Conservation (phyloP, 176 grass and related monocot species). For the Stipa capillata region DNA sequence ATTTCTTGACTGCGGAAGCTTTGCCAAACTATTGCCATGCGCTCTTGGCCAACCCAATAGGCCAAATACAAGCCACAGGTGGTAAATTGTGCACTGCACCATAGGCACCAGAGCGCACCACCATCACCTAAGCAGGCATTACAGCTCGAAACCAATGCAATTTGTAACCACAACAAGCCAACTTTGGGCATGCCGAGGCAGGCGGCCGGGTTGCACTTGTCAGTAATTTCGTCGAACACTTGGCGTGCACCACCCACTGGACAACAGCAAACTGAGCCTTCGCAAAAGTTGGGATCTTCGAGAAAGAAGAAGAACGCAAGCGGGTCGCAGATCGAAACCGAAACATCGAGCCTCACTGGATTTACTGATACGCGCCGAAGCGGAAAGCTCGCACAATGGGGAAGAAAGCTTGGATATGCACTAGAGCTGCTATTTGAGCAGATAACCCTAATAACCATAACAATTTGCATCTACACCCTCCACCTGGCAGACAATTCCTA, state of each 20-base stretch:
- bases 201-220: neutral
- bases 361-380: neutral
- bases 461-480: no score
- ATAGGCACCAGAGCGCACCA: neutral
- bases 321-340: neutral
- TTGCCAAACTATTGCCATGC: neutral
- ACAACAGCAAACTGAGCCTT: neutral
- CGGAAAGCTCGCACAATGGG: neutral
- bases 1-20: neutral
- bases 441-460: neutral
- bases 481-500: neutral
- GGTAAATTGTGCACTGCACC: neutral
- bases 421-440: neutral
- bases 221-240: constrained; percentile 31
- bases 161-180: neutral
- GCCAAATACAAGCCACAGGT: neutral
- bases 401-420: neutral
- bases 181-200: neutral
- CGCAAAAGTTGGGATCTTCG: neutral
- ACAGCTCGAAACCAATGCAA: no score
- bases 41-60: neutral
- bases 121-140: neutral
- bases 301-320: neutral
- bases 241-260: neutral
- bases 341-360: neutral